Base-by-base conservation (phyloP, 345 rosid species). In the Moricandia arvensis region DNA sequence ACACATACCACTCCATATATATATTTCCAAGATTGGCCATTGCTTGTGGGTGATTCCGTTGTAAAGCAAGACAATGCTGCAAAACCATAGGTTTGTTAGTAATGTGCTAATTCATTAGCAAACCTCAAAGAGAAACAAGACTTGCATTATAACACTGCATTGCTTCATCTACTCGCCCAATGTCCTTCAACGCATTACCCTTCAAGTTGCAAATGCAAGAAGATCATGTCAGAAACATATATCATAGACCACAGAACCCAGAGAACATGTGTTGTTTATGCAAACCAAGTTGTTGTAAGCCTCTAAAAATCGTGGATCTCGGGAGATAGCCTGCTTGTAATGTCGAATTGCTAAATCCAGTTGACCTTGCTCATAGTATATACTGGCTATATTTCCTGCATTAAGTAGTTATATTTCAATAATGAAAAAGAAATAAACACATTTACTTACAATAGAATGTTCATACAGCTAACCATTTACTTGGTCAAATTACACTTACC, bases 151-250 rank as follows among this genome's bases (percentile, higher is more conserved):
- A 96, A 87, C 99, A 96, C 63, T 83, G 90, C 16, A 96, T 84
- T 70, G 99, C 98, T 80, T 96, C 98, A 34, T 96, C 99, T 27
- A 89, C 95, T 80, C 85, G 83, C 38, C 99, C 97, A 17, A 88
- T 84, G 79, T 91, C 99, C 74, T 96, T 96, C 81, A 96, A 76
- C 35, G 97, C 99, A 86, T 96, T 96, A 69, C 99, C 99, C 99
- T 96, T 77, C 29, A 51, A 68, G 69, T 21, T 21, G 24, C 24
- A 21, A 21, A 21, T 21, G 24, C 57, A 54, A 18, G 9, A 71
- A 4, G 21, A 72, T 31, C 68, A 57, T 70, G 49, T 74, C 31
- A 24, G 18, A 79, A 21, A 21, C 24, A 21, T 38, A 61, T 68
- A 41, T 67, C 64, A 62, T 2, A 63, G 34, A 70, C 68, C 62